phyloP scores from a whole-genome alignment of 1,284 basidiomycete species.

The Fistulinella staudtii region DNA sequence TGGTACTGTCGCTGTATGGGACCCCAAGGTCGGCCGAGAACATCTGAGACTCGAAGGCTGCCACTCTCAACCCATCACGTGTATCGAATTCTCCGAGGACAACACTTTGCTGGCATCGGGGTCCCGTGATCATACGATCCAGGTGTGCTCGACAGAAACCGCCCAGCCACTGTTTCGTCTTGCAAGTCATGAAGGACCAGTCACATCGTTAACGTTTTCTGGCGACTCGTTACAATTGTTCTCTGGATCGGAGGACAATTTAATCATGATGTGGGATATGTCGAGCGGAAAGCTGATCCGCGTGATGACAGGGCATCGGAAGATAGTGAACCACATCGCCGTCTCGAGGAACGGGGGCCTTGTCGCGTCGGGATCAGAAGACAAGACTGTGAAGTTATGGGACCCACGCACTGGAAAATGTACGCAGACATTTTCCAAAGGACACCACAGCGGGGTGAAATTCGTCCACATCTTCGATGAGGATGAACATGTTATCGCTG shows the following conservation, averaged over 20 bases:
- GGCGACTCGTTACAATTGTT: slow-evolving; percentile 10
- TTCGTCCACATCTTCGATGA: slow-evolving; percentile 15
- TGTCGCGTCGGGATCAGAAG: slow-evolving; percentile 18
- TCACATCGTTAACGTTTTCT: slow-evolving; percentile 17
- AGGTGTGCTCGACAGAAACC: slow-evolving; percentile 18
- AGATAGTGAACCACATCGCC: slow-evolving; percentile 16
- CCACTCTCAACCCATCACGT: slow-evolving; percentile 15
- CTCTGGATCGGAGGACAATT: slow-evolving; percentile 23
- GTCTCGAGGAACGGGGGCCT: slow-evolving; percentile 14
- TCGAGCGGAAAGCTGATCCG: slow-evolving; percentile 15
- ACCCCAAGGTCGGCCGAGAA: slow-evolving; percentile 21
- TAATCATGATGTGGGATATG: slow-evolving; percentile 22
- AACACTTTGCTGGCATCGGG: slow-evolving; percentile 20
- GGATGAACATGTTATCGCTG: slow-evolving; percentile 10
- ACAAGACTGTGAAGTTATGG: slow-evolving; percentile 25
- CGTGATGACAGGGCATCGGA: slow-evolving; percentile 18
- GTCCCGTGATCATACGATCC: slow-evolving; percentile 19
- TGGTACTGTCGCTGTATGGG: slow-evolving; percentile 25
- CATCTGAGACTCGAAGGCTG: slow-evolving; percentile 17
- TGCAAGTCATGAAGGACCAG: slow-evolving; percentile 18
- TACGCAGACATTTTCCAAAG: slow-evolving; percentile 14
- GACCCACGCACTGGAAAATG: slow-evolving; percentile 14
- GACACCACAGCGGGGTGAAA: slow-evolving; percentile 12
- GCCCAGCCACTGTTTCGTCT: slow-evolving; percentile 10
- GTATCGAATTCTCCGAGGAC: slow-evolving; percentile 23